Conservation (phyloP, 306 rosid species). For the Vigna nakashimae region DNA sequence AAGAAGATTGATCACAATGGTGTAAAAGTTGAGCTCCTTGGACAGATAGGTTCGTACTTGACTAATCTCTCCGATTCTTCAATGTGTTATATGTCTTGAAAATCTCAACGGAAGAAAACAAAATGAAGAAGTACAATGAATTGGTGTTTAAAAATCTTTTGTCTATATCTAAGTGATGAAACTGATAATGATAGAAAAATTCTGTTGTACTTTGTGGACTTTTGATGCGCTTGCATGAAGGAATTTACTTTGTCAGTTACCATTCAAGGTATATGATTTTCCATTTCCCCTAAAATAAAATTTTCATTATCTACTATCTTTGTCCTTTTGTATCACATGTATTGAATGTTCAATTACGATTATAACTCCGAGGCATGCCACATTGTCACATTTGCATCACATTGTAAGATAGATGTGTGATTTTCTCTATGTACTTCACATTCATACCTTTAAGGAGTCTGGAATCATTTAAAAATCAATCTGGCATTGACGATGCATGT, state of each 20-base stretch:
- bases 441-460: neutral
- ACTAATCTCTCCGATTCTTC: constrained; percentile 21
- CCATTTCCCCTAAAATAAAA: neutral
- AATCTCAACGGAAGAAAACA: constrained; percentile 4
- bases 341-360: neutral
- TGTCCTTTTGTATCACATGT: neutral
- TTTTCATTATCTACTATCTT: neutral
- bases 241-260: constrained; percentile 5
- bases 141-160: constrained; percentile 13
- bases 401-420: neutral
- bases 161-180: neutral
- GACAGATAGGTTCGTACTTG: constrained; percentile 84
- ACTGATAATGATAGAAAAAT: constrained; percentile 1
- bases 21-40: constrained; percentile 94
- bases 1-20: constrained; percentile 98
- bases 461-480: neutral
- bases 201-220: neutral
- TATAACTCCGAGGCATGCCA: neutral
- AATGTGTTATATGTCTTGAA: constrained; percentile 16
- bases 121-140: neutral
- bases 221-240: neutral
- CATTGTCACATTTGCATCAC: neutral
- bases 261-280: neutral
- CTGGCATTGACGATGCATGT: neutral
- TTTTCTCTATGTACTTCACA: constrained; percentile 1